Conservation (phyloP, 1,139 yeast species). For the Saccharomyces hybrid region DNA sequence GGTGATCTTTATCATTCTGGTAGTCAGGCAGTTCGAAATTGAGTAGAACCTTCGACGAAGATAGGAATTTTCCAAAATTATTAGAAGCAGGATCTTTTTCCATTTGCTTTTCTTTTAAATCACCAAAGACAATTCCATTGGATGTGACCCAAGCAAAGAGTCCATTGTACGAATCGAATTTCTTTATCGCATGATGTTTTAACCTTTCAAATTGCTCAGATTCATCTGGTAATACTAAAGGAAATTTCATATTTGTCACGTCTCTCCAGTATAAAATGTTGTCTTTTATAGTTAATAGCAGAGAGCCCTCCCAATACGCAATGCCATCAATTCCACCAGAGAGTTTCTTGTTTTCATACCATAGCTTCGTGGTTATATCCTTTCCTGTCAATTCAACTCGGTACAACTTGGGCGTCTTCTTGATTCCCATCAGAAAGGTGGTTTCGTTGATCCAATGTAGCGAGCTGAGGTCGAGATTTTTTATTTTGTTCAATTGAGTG, state of each 20-base stretch:
- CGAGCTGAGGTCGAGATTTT: slow-evolving; percentile 21
- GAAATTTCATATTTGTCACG: background rate
- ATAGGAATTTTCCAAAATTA: slow-evolving; percentile 16
- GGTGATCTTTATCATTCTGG: slow-evolving; percentile 29
- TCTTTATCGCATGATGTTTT: slow-evolving; percentile 29
- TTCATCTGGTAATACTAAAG: slow-evolving; percentile 26
- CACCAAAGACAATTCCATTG: slow-evolving; percentile 40
- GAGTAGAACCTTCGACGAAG: slow-evolving; percentile 36
- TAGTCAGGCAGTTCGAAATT: slow-evolving; percentile 31
- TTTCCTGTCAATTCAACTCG: slow-evolving; percentile 10
- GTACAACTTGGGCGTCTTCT: slow-evolving; percentile 20
- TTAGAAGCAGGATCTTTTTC: slow-evolving; percentile 5
- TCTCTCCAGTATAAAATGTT: background rate
- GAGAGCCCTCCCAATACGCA: slow-evolving; percentile 34
- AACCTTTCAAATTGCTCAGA: slow-evolving; percentile 33
- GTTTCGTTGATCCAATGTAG: slow-evolving; percentile 18
- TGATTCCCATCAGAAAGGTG: slow-evolving; percentile 23
- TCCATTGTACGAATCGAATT: slow-evolving; percentile 26
- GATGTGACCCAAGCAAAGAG: slow-evolving; percentile 42
- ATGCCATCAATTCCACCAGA: slow-evolving; percentile 28
- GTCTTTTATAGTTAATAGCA: background rate
- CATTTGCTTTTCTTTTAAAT: slow-evolving; percentile 13
- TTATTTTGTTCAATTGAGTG: slow-evolving; percentile 9
- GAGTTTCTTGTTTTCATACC: background rate
- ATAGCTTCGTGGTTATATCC: background rate